Percentiles rank a stretch among this genome's conserved stretches.
Evolutionary conservation across 2,329 filamentous ascomycete genomes (phyloP).

Genomic region (Aspergillus sp.): DNA sequence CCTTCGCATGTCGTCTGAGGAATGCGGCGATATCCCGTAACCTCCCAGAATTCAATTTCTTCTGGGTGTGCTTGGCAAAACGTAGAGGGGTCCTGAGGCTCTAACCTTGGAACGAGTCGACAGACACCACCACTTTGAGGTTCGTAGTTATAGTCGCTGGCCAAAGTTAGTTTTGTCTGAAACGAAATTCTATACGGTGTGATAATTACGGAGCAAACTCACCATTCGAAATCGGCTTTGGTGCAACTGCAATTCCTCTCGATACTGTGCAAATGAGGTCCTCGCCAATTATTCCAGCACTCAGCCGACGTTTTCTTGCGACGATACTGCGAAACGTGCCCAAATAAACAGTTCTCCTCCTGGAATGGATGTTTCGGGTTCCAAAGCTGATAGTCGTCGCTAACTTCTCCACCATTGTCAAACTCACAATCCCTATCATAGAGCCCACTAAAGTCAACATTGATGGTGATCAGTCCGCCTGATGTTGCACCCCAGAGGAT

Average conservation of each 20-base stretch:
- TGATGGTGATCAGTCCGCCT: slow-evolving; percentile 66
- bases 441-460: slow-evolving; percentile 84
- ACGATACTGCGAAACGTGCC: slow-evolving; percentile 83
- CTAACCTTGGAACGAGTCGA: slow-evolving; percentile 69
- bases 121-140: slow-evolving; percentile 75
- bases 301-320: slow-evolving; percentile 77
- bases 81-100: slow-evolving; percentile 60
- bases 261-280: slow-evolving; percentile 70
- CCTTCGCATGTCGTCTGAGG: slow-evolving; percentile 83
- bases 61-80: slow-evolving; percentile 65
- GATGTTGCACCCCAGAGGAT: slow-evolving; percentile 74
- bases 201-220: slow-evolving; percentile 32
- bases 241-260: slow-evolving; percentile 77
- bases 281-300: slow-evolving; percentile 78
- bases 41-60: slow-evolving; percentile 74
- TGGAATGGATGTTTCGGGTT: slow-evolving; percentile 78
- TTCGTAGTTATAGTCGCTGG: slow-evolving; percentile 90
- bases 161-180: slow-evolving; percentile 11
- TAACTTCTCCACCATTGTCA: slow-evolving; percentile 59
- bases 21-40: slow-evolving; percentile 85
- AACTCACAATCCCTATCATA: slow-evolving; percentile 69
- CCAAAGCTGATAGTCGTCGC: slow-evolving; percentile 80
- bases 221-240: slow-evolving; percentile 90
- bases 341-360: slow-evolving; percentile 82
- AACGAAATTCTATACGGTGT: not conserved